Base-by-base conservation (phyloP, 2,329 filamentous ascomycete species). In the Arthrinium phaeospermum region DNA sequence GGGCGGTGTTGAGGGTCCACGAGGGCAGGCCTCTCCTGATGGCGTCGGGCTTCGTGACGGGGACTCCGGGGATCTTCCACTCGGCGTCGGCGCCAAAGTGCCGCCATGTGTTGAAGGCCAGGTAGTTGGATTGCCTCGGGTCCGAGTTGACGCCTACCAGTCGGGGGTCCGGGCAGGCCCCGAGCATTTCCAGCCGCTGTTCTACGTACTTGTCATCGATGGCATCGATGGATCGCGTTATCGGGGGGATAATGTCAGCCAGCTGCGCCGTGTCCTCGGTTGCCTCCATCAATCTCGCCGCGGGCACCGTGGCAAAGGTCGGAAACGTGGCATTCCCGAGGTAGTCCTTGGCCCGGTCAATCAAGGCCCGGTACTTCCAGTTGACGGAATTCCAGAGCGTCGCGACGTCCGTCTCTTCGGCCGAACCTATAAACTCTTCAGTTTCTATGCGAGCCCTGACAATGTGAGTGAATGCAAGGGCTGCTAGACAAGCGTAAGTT, bases 61-160 rank as follows among this genome's bases (percentile, higher is more conserved):
- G 78, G n/a, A 82, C 77, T 41, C 82, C 82, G 19, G 80, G 79
- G 70, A 81, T 81, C 72, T 74, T 72, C 75, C 84, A 86, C 73
- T 79, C 75, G 6, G 81, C 80, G 72, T 86, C 83, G 30, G 81
- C 83, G 1, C 84, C 85, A 74, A 86, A 83, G 71, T 82, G 80
- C 10, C 83, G 79, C 85, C 85, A 86, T 5, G 84, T 85, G 74
- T 86, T 86, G 78, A 86, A 83, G 14, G 81, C 81, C 51, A 86
- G 78, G 53, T 81, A 79, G 69, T 81, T 79, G 2, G 82, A 80
- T 67, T 81, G 79, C n/a, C 82, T 78, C 34, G 83, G 82, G 72
- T 85, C 83, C 71, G 83, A 81, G 24, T 81, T 79, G 30, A 85
- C 78, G 19, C 84, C 84, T 46, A 85, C 75, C 47, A 77, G 76